phyloP scores from a whole-genome alignment of 768 basidiomycete species.

The Boletus edulis region DNA sequence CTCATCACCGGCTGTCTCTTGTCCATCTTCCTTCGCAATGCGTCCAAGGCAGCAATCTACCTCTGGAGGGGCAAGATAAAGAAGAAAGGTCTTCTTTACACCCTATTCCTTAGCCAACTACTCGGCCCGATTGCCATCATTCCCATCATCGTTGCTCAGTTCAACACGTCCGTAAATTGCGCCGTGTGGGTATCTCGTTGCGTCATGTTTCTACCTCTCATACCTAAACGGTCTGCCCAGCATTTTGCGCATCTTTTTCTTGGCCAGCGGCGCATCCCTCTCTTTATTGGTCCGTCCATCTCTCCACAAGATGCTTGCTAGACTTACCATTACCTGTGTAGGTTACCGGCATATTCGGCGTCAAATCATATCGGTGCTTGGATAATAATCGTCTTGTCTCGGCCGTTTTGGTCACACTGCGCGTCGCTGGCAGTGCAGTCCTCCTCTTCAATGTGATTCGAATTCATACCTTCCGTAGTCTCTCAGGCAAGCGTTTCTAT shows the following conservation, averaged over 20 bases:
- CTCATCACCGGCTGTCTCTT: background rate
- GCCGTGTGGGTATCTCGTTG: background rate
- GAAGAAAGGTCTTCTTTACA: slow-evolving; percentile 56
- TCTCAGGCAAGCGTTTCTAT: slow-evolving; percentile 41
- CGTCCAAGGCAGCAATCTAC: slow-evolving; percentile 39
- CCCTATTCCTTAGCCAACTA: slow-evolving; percentile 18
- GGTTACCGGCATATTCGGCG: slow-evolving; percentile 62
- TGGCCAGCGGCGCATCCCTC: slow-evolving; percentile 31
- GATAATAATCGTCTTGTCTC: slow-evolving; percentile 57
- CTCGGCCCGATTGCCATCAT: slow-evolving; percentile 45
- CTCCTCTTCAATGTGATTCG: slow-evolving; percentile 41
- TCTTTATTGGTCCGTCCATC: slow-evolving; percentile 37
- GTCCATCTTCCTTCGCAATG: slow-evolving; percentile 3
- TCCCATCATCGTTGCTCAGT: slow-evolving; percentile 46
- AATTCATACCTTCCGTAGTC: slow-evolving; percentile 39
- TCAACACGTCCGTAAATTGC: slow-evolving; percentile 24
- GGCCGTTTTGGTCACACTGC: slow-evolving; percentile 40
- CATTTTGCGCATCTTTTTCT: slow-evolving; percentile 33
- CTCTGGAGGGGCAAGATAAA: slow-evolving; percentile 54
- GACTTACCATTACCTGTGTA: slow-evolving; percentile 19
- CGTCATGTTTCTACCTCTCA: background rate
- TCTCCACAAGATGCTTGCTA: too few relatives aligned
- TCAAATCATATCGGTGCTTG: slow-evolving; percentile 66
- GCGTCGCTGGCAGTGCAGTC: slow-evolving; percentile 40
- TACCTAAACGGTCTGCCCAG: slow-evolving; percentile 18